These are phyloP conservation scores for Cyclostephanos tholiformis DNA, from an alignment of 108 stramenopile species.

Conservation along the genomic window DNA sequence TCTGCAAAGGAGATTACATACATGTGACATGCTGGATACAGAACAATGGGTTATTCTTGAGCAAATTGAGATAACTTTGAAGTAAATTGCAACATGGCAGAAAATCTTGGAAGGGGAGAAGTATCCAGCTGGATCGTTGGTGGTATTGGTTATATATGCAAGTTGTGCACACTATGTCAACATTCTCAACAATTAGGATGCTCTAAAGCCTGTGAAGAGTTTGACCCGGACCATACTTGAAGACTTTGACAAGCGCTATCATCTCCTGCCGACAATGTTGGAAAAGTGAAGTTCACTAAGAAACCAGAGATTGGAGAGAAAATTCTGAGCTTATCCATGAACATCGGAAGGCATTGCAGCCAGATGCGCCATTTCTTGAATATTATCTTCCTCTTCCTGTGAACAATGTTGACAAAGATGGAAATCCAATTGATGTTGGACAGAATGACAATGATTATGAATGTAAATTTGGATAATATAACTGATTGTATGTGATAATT, in stretches of 20 bases:
- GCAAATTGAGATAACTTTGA: constrained; percentile 5
- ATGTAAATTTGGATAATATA: too few species aligned
- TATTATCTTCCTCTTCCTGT: background rate
- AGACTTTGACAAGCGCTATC: background rate
- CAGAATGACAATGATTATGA: too few species aligned
- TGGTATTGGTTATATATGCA: background rate
- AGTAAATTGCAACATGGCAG: background rate
- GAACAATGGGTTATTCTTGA: background rate
- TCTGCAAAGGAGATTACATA: background rate
- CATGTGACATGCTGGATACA: background rate
- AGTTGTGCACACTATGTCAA: background rate
- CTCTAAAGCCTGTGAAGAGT: background rate
- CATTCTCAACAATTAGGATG: background rate
- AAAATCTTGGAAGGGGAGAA: constrained; percentile 4
- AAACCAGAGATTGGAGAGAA: background rate
- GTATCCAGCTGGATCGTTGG: constrained; percentile 9
- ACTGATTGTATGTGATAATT: too few species aligned
- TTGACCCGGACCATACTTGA: constrained; percentile 1
- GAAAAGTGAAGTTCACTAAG: background rate
- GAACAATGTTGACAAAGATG: background rate
- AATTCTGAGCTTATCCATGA: too few species aligned
- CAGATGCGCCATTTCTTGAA: too few species aligned
- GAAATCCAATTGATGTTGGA: too few species aligned
- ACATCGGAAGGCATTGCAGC: too few species aligned
- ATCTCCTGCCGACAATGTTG: background rate